These are phyloP conservation scores for Lachnellula cervina DNA, from an alignment of 2,329 filamentous ascomycete species.

Conservation along the genomic window DNA sequence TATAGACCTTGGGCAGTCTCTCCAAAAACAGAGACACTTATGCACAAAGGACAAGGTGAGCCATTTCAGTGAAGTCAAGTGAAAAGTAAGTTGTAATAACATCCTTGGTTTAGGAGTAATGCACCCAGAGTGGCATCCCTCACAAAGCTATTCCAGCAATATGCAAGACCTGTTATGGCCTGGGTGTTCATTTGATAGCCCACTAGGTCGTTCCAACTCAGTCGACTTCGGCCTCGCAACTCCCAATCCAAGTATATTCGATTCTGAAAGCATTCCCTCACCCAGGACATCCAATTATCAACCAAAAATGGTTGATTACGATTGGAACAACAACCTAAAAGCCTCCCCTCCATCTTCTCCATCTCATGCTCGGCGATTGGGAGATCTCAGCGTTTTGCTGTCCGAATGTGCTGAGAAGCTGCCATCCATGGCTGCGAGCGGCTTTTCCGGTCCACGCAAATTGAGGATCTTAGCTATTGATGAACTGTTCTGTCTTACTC, in stretches of 20 bases:
- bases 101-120: no score
- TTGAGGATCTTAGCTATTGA: neutral
- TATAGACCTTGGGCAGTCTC: neutral
- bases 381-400: neutral
- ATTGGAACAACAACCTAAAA: neutral
- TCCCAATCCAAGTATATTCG: no score
- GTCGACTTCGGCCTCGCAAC: neutral
- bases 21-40: neutral
- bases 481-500: conserved; percentile 6
- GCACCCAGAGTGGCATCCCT: neutral
- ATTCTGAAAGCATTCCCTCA: neutral
- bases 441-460: neutral
- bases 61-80: neutral
- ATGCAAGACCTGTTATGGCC: neutral
- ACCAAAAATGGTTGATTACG: neutral
- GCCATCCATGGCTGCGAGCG: neutral
- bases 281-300: neutral
- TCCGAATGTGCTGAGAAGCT: conserved; percentile 1
- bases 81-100: neutral
- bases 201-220: neutral
- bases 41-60: neutral
- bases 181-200: neutral
- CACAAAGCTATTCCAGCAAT: neutral
- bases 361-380: conserved; percentile 1
- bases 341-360: neutral